Evolutionary conservation across 495 filamentous ascomycete genomes (phyloP), one percentile per base, ranked within the genome.

Genomic region (Bacidia rubella): DNA sequence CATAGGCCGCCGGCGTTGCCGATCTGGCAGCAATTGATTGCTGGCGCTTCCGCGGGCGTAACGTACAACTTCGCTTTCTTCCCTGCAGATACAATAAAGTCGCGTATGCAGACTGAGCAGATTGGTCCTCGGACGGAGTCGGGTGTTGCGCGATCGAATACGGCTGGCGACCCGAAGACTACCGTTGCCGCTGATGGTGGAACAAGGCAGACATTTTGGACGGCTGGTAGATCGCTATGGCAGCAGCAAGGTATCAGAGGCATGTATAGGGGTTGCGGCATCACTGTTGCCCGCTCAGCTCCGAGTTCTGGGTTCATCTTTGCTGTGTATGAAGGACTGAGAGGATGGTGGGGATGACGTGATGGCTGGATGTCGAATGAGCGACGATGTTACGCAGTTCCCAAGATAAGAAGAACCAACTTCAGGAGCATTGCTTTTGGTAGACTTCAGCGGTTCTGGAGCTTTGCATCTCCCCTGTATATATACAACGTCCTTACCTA

Each of bases 231-330:
- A 49, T 73, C 77, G 17, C 61, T 99, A 38, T 97, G 88, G 85
- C 74, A 70, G 51, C 75, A 86, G 56, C 81, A 89, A 54, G 93
- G 92, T 1, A 47, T 96, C 21, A 81, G 76, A 58, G 88, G 86
- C 5, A 68, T 99, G 55, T 99, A 97, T 66, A 76, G 90, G 42
- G 92, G 92, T 4, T 99, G 92, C 58, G 92, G 92, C 15, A 94
- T 97, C 52, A 99, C 92, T 9, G 87, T 90, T 40, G 70, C 77
- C 25, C 76, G 92, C 49, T 82, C 87, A 20, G 89, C 87, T 23
- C 92, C 92, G 0, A 94, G 89, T 62, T 93, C 86, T n/a, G 93
- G 90, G 32, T 85, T 97, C 60, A 99, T 99, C 52, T 99, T 98
- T 62, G 83, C 89, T 38, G 76, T 96, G 27, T 96, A 86, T 65